A percentile compares a stretch with the other conserved stretches of the same genome.
Evolutionary conservation across 2,329 filamentous ascomycete genomes (phyloP).

Genomic region (Talaromyces sp.): DNA sequence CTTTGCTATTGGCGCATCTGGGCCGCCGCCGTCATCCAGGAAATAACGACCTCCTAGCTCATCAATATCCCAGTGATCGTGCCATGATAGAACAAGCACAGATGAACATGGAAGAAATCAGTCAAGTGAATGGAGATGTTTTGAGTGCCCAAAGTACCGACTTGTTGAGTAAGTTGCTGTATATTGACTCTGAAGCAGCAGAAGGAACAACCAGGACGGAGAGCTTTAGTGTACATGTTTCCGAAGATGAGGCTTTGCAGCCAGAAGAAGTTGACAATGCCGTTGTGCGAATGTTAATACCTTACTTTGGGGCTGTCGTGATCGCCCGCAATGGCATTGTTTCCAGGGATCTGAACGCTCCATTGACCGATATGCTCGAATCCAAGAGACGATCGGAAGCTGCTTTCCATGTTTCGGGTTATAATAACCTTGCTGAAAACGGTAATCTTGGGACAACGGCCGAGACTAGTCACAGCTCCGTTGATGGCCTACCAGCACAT

Average conservation of each 20-base stretch:
- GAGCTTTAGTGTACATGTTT: not conserved
- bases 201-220: not conserved
- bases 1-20: slow-evolving; percentile 27
- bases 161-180: slow-evolving; percentile 19
- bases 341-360: not conserved
- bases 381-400: not conserved
- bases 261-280: not conserved
- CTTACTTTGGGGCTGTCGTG: slow-evolving; percentile 42
- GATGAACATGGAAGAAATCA: slow-evolving; percentile 34
- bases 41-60: slow-evolving; percentile 26
- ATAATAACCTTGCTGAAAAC: not conserved
- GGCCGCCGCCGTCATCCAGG: slow-evolving; percentile 19
- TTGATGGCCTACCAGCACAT: no score
- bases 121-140: not conserved
- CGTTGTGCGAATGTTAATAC: slow-evolving; percentile 41
- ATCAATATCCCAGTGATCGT: slow-evolving; percentile 42
- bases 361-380: not conserved
- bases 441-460: not conserved
- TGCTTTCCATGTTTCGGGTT: not conserved
- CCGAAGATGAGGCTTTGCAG: not conserved
- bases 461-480: not conserved
- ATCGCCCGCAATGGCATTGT: slow-evolving; percentile 25
- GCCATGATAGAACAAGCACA: slow-evolving; percentile 39
- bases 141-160: slow-evolving; percentile 8
- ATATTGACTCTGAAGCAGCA: slow-evolving; percentile 20